phyloP scores from a whole-genome alignment of 2,329 filamentous ascomycete species.

The Phialophora chinensis region DNA sequence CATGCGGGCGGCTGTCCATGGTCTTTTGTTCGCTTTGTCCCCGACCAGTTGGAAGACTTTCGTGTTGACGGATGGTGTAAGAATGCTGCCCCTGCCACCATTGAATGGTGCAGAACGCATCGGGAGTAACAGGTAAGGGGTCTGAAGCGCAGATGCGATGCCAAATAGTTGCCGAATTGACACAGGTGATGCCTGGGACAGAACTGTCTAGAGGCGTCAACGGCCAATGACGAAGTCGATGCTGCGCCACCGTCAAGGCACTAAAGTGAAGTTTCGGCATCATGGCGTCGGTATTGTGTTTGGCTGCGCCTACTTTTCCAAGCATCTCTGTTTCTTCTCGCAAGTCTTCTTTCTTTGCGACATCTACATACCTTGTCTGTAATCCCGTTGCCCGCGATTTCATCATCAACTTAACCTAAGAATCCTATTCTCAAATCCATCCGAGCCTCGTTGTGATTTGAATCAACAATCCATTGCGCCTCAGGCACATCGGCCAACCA shows the following conservation, averaged over 20 bases:
- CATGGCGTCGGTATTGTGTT: neutral
- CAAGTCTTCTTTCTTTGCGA: neutral
- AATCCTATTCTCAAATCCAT: neutral
- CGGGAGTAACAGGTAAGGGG: neutral
- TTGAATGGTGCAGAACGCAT: neutral
- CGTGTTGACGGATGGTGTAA: neutral
- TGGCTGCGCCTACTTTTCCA: conserved; percentile 18
- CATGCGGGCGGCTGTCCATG: neutral
- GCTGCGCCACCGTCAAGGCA: conserved; percentile 19
- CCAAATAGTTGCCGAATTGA: neutral
- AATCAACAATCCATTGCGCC: conserved; percentile 11
- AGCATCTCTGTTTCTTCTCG: conserved; percentile 1
- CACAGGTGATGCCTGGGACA: conserved; percentile 1
- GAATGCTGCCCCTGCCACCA: neutral
- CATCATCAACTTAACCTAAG: conserved; percentile 11
- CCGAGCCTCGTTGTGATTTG: conserved; percentile 21
- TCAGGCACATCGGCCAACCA: conserved; percentile 10
- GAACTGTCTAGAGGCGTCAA: neutral
- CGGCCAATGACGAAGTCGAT: conserved; percentile 15
- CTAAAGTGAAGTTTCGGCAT: conserved; percentile 1
- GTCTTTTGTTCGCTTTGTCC: neutral
- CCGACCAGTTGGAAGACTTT: neutral
- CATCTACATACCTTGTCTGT: neutral
- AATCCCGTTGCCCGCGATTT: neutral
- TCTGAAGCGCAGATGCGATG: neutral